phyloP scores from a whole-genome alignment of 441 rosid genomes.

The Gossypium laxum region DNA sequence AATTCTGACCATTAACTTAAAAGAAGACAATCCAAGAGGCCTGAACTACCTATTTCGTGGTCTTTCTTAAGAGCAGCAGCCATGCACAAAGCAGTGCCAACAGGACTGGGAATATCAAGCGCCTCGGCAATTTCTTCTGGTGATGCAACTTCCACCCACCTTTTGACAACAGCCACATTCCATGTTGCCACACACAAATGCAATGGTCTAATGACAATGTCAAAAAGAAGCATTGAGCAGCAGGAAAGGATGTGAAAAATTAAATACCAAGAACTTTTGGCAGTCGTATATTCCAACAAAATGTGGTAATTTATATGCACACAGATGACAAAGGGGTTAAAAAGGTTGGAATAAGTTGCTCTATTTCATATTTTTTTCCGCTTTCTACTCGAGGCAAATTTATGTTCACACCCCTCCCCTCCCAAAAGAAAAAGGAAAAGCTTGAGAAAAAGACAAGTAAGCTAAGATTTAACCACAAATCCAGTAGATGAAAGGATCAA shows the following conservation, averaged over 20 bases:
- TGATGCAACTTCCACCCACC: slow-evolving; percentile 83
- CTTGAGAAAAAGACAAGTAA: neutral
- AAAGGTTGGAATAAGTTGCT: slow-evolving; percentile 1
- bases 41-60: slow-evolving; percentile 74
- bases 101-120: slow-evolving; percentile 69
- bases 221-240: slow-evolving; percentile 13
- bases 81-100: slow-evolving; percentile 89
- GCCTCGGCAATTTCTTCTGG: slow-evolving; percentile 60
- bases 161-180: slow-evolving; percentile 83
- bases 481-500: neutral
- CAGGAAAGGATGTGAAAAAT: neutral
- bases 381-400: neutral
- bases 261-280: slow-evolving; percentile 1
- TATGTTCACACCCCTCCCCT: neutral
- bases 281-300: neutral
- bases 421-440: neutral
- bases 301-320: neutral
- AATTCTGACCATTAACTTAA: neutral
- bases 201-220: slow-evolving; percentile 56
- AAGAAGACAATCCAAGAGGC: slow-evolving; percentile 14
- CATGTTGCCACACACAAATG: slow-evolving; percentile 84
- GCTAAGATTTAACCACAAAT: neutral
- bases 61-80: slow-evolving; percentile 84
- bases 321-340: slow-evolving; percentile 5
- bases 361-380: neutral